These are phyloP conservation scores for Lactarius hengduanensis DNA, from an alignment of 768 basidiomycete species.

Conservation along the genomic window DNA sequence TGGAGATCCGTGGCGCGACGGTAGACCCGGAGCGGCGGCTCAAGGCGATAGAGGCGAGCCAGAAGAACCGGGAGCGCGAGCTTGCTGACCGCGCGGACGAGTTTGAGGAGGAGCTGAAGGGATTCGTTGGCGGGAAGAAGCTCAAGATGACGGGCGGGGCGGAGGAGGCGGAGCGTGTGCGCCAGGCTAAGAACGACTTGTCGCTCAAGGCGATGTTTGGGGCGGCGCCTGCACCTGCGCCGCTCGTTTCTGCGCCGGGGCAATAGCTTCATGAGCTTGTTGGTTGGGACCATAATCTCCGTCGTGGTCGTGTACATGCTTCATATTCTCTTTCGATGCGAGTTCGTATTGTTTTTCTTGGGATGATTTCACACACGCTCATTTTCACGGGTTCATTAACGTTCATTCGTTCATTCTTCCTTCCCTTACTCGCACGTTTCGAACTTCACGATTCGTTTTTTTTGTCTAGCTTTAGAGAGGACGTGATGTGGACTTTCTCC, in stretches of 20 bases:
- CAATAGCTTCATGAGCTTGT: neutral
- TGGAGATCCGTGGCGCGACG: constrained; percentile 83
- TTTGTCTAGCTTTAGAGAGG: neutral
- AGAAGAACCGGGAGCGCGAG: constrained; percentile 77
- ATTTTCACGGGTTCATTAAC: too few species aligned
- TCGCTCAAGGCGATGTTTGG: constrained; percentile 89
- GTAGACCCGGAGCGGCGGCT: constrained; percentile 81
- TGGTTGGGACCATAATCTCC: too few species aligned
- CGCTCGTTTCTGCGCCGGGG: neutral
- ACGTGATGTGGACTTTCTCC: neutral
- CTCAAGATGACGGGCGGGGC: constrained; percentile 95
- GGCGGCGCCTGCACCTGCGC: constrained; percentile 26
- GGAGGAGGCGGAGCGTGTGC: constrained; percentile 84
- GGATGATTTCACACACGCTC: too few species aligned
- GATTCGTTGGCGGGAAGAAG: constrained; percentile 86
- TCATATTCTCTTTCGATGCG: constrained; percentile 1
- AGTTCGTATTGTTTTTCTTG: too few species aligned
- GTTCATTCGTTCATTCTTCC: too few species aligned
- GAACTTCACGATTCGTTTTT: neutral
- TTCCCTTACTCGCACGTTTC: neutral
- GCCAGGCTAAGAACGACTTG: constrained; percentile 80
- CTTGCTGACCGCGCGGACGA: constrained; percentile 72
- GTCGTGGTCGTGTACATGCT: neutral
- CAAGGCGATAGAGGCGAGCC: constrained; percentile 90
- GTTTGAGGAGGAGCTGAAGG: constrained; percentile 77